Base-by-base conservation (phyloP, 2,329 filamentous ascomycete species). In the Hypoxylon sp. region DNA sequence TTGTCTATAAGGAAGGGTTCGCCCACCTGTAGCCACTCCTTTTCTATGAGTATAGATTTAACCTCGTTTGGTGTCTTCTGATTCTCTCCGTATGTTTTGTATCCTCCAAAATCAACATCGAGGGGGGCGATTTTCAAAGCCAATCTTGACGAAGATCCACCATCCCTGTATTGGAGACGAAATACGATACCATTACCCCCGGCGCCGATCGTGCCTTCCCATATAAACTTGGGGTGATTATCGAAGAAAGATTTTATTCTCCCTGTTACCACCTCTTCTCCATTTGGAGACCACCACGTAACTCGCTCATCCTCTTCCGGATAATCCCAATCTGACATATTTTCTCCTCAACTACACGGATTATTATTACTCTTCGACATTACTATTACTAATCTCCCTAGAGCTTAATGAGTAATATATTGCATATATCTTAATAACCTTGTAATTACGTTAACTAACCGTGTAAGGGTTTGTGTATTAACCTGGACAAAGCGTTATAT, bases 201-300 rank as follows among this genome's bases (percentile, higher is more conserved):
- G 3, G 19, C 22, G 4, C 64, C 64, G 14, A 67, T 3, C 3
- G 5, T 9, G 6, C 29, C 52, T n/a, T 31, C 58, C 52, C 47
- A 63, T 35, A 4, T 35, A 14, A 48, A 67, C 3, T 11, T 47
- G 17, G 31, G n/a, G 14, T n/a, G 26, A 1, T 3, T 17, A 29
- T 67, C 64, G n/a, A 67, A 67, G 39, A 53, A 67, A 14, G 37
- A 14, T 10, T 37, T 67, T n/a, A 67, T 33, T 29, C 64, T 62
- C 11, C 4, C 22, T 9, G 47, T 6, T 6, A 67, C 52, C 14
- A 48, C 9, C 24, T 26, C 47, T 0, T 42, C 11, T 2, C 64
- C 64, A 31, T 31, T 9, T 2, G 2, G 5, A 6, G 29, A 31
- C 29, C 29, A 31, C 29, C 29, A 31, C 2, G 29, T 8, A 9